These are phyloP conservation scores for Orychophragmus violaceus DNA, from an alignment of 345 rosid species.

Conservation along the genomic window DNA sequence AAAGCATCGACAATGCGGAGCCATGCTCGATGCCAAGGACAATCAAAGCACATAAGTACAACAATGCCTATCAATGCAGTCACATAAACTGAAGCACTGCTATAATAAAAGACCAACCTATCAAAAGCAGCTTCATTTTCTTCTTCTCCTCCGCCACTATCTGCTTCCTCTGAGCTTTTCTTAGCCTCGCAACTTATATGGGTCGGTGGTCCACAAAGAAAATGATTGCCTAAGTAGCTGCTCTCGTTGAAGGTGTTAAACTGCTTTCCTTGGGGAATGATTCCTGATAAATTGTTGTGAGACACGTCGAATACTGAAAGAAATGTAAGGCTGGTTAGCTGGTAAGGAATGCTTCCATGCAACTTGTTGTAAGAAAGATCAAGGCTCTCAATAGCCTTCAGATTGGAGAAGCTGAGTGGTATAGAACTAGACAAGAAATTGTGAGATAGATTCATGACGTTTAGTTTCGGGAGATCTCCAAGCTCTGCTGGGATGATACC, in stretches of 20 bases:
- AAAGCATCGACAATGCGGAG: background rate
- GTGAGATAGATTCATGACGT: background rate
- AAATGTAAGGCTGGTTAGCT: background rate
- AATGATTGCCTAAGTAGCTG: too few species aligned
- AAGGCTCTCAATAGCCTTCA: too few species aligned
- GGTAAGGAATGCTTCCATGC: too few species aligned
- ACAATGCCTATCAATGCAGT: background rate
- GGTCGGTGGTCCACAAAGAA: too few species aligned
- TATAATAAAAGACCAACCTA: background rate
- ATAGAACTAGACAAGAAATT: background rate
- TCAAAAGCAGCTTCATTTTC: background rate
- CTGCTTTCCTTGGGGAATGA: too few species aligned
- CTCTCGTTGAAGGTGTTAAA: too few species aligned
- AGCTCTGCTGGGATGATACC: constrained; percentile 21
- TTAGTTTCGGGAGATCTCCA: background rate
- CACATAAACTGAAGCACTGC: too few species aligned
- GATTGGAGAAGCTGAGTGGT: background rate
- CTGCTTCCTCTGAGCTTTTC: background rate
- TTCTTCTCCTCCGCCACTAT: background rate
- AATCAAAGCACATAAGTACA: background rate
- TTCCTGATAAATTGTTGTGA: background rate
- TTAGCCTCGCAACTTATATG: background rate
- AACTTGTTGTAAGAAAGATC: too few species aligned
- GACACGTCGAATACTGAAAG: background rate
- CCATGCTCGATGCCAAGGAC: background rate